phyloP scores from a whole-genome alignment of 352 stramenopile species.

The Globisporangium cylindrosporum region DNA sequence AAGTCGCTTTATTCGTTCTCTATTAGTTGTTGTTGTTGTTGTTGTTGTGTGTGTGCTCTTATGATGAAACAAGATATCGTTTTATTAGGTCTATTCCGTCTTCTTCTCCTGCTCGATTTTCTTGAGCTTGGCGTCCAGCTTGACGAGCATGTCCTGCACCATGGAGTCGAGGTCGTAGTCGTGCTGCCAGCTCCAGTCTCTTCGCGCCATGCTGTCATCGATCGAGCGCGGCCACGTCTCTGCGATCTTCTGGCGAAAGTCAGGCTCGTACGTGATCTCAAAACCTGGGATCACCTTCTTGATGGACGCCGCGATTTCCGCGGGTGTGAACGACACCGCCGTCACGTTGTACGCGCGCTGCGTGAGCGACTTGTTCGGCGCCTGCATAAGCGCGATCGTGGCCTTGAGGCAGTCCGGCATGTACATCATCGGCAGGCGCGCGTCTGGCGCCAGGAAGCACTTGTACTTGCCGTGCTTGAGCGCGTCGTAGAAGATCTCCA shows the following conservation, averaged over 20 bases:
- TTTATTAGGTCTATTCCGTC: slow-evolving; percentile 7
- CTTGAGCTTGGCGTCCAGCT: slow-evolving; percentile 81
- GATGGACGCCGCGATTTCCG: slow-evolving; percentile 82
- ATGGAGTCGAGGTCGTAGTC: slow-evolving; percentile 88
- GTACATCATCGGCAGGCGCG: slow-evolving; percentile 93
- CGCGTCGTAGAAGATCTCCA: slow-evolving; percentile 93
- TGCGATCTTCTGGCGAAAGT: slow-evolving; percentile 91
- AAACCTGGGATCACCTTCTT: slow-evolving; percentile 86
- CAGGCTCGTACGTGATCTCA: slow-evolving; percentile 83
- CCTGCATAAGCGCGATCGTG: slow-evolving; percentile 80
- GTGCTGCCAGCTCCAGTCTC: slow-evolving; percentile 89
- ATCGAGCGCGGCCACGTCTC: slow-evolving; percentile 89
- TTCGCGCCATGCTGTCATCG: slow-evolving; percentile 76
- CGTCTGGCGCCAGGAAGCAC: slow-evolving; percentile 80
- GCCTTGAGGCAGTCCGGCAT: slow-evolving; percentile 91
- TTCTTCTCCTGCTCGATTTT: slow-evolving; percentile 16
- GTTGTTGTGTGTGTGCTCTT: neutral
- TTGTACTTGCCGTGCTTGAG: slow-evolving; percentile 87
- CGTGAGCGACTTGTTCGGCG: slow-evolving; percentile 58
- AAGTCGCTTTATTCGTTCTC: neutral
- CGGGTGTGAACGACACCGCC: slow-evolving; percentile 87
- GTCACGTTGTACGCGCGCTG: slow-evolving; percentile 92
- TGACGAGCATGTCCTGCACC: slow-evolving; percentile 88
- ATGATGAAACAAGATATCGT: neutral
- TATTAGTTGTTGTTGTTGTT: neutral